Conservation (phyloP, 2,329 filamentous ascomycete genomes). For the Tricladium varicosporioides region DNA sequence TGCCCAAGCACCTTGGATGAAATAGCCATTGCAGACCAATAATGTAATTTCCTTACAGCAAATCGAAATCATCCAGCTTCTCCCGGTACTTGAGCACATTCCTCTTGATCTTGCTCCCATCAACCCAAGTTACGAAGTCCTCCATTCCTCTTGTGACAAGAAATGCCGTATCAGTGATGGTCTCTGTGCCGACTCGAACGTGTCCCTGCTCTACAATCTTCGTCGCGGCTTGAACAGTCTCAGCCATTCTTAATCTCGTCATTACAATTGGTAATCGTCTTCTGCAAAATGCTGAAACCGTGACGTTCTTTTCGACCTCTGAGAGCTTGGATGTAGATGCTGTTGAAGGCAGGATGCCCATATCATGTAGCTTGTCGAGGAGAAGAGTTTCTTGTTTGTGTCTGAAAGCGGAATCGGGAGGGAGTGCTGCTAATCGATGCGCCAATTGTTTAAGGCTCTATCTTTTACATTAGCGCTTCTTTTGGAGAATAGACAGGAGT, state of each 20-base stretch:
- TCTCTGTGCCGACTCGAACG: conserved; percentile 86
- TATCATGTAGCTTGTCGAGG: conserved; percentile 87
- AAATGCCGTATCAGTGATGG: conserved; percentile 86
- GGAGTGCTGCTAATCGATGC: conserved; percentile 81
- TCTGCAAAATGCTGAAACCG: conserved; percentile 84
- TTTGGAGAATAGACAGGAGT: neutral
- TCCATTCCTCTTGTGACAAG: conserved; percentile 87
- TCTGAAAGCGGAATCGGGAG: conserved; percentile 73
- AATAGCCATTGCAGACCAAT: neutral
- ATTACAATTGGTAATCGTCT: conserved; percentile 85
- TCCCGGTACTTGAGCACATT: conserved; percentile 94
- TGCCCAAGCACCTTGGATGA: neutral
- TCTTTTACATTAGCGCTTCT: conserved; percentile 36
- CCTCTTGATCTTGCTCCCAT: conserved; percentile 94
- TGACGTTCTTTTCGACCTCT: conserved; percentile 83
- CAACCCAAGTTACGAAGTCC: conserved; percentile 95
- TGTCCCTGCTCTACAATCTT: conserved; percentile 94
- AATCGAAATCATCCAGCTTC: conserved; percentile 92
- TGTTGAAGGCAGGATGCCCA: conserved; percentile 75
- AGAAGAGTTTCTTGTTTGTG: conserved; percentile 83
- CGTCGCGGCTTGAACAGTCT: conserved; percentile 79
- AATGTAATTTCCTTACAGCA: conserved; percentile 57
- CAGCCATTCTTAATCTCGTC: conserved; percentile 87
- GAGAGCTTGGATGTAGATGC: conserved; percentile 69
- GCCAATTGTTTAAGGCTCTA: conserved; percentile 85